Conservation (phyloP, 208 protist genomes). For the Trichomonas tenax region DNA sequence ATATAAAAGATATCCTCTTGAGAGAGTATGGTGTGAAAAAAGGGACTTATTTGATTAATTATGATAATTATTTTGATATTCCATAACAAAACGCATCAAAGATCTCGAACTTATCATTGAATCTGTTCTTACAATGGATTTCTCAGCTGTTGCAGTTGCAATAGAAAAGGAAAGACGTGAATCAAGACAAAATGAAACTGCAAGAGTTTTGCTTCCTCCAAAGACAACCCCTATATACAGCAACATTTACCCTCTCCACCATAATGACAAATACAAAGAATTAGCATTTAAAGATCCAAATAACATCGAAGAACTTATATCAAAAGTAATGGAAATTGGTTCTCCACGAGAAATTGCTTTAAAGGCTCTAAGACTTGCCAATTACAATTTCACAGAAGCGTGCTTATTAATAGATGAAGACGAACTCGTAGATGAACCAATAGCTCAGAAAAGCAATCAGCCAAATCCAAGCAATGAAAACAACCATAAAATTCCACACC, state of each 20-base stretch:
- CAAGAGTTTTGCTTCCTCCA: not conserved
- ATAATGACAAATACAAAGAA: not conserved
- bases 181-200: not conserved
- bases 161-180: not conserved
- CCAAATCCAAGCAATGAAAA: not conserved
- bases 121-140: not conserved
- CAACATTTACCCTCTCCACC: not conserved
- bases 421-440: not conserved
- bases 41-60: not conserved
- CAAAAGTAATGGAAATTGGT: not conserved
- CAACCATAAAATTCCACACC: not conserved
- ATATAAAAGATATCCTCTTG: not conserved
- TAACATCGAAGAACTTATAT: not conserved
- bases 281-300: not conserved
- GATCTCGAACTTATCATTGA: not conserved
- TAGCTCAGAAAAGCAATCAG: not conserved
- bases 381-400: not conserved
- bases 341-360: not conserved
- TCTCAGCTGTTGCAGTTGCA: not conserved
- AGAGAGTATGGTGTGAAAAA: not conserved
- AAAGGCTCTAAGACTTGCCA: not conserved
- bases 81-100: not conserved
- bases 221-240: not conserved
- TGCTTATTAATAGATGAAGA: not conserved
- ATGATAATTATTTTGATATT: not conserved